Evolutionary conservation across 176 grass and related monocot species (phyloP), one percentile per base, ranked within the genome.

Genomic region (Triticum dicoccoides): DNA sequence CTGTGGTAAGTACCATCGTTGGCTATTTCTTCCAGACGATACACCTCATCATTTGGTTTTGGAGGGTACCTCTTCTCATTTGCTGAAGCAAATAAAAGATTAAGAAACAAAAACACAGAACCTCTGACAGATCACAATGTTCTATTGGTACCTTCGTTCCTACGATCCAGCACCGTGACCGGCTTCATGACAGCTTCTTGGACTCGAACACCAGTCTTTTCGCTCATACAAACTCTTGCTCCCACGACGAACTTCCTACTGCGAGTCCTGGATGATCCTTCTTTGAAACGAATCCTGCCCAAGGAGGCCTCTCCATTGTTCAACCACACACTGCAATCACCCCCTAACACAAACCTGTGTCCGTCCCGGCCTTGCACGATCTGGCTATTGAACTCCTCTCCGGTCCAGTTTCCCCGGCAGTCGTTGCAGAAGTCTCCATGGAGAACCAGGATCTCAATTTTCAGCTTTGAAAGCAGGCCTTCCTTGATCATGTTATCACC

Each of bases 61-160:
- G 87, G 87, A 65, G 87, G 87, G 5, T 89, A 17, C 39, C 67
- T 89, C 76, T 89, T 89, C 67, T 79, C 82, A 20, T 89, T 84
- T 65, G 76, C 87, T 89, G 56, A 52, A 65, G 5, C 10, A 58
- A 83, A 42, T 5, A 83, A 62, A 51, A 44, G 13, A 8, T 42
- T 34, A 51, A 67, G 21, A 44, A 62, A 25, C 2, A 38, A 34
- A n/a, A 79, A 79, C 1, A 39, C 14, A 62, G 11, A 39, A 70
- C 11, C 47, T 51, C 67, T 80, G 18, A 73, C 11, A 49, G 44
- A 42, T 27, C 11, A 51, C 12, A 14, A 15, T 51, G 47, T 51
- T 51, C 37, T 42, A 18, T 17, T 18, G 9, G 0, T 84, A 89
- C 82, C 56, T 80, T 84, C 82, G 17, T 89, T 89, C 52, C 87